Conservation (phyloP, 495 filamentous ascomycete genomes). For the Penicillium daleae region DNA sequence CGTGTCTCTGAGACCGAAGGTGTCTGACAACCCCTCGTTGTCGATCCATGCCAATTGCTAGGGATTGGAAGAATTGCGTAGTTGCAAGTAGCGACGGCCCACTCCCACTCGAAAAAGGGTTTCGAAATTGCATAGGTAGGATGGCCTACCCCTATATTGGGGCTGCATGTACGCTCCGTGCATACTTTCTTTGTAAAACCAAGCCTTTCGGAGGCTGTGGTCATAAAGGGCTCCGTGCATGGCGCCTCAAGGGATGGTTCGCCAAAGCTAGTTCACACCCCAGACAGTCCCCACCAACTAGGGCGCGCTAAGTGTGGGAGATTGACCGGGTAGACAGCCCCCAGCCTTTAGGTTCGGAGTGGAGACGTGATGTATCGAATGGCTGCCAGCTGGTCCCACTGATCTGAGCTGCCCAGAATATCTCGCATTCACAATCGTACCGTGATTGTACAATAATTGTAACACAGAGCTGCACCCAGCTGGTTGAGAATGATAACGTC, state of each 20-base stretch:
- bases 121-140: neutral
- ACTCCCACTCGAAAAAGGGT: neutral
- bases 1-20: neutral
- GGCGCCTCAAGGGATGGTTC: neutral
- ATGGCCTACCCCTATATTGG: neutral
- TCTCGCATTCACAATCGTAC: neutral
- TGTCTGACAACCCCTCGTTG: neutral
- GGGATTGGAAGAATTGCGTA: neutral
- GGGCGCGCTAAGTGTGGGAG: neutral
- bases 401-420: neutral
- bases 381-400: neutral
- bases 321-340: neutral
- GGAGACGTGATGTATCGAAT: conserved; percentile 2
- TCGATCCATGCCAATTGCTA: neutral
- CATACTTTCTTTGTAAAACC: neutral
- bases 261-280: neutral
- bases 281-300: neutral
- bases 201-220: neutral
- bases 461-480: neutral
- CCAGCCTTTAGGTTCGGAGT: neutral
- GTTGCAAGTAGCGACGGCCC: neutral
- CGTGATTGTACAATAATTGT: neutral
- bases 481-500: neutral
- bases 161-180: neutral
- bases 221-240: neutral